Conservation (phyloP, 768 basidiomycete species). For the Leccinellum albellum region DNA sequence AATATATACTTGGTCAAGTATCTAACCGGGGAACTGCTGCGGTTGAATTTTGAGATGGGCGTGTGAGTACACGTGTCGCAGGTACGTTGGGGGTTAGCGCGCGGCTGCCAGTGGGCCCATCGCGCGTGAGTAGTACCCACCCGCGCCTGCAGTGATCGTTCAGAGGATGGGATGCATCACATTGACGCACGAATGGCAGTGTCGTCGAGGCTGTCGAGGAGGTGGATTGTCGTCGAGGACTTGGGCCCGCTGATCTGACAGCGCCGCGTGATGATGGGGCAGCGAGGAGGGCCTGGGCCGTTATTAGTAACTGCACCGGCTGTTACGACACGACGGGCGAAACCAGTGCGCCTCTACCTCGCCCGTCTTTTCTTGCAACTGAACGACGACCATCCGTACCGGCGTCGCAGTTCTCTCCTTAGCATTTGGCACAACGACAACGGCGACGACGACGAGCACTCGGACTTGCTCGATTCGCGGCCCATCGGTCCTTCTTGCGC, state of each 20-base stretch:
- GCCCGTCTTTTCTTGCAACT: constrained; percentile 17
- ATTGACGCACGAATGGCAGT: background rate
- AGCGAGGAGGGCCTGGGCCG: constrained; percentile 11
- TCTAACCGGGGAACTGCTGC: constrained; percentile 25
- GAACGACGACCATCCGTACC: constrained; percentile 19
- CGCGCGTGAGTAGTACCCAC: background rate
- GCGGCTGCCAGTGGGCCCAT: constrained; percentile 12
- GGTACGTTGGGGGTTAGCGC: constrained; percentile 28
- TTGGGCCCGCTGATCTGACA: constrained; percentile 10
- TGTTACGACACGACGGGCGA: constrained; percentile 32
- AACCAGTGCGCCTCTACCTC: constrained; percentile 29
- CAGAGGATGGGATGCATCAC: background rate
- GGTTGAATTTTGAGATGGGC: constrained; percentile 26
- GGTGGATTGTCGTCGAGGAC: constrained; percentile 8
- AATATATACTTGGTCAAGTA: background rate
- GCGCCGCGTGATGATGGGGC: constrained; percentile 25
- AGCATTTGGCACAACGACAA: constrained; percentile 12
- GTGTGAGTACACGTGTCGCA: constrained; percentile 34
- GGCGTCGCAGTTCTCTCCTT: constrained; percentile 5
- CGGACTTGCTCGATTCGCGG: constrained; percentile 18
- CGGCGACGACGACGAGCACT: constrained; percentile 11
- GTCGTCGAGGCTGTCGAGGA: background rate
- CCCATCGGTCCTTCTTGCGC: constrained; percentile 17
- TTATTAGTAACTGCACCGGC: constrained; percentile 27
- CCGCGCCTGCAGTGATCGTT: constrained; percentile 1